Conservation (phyloP, 108 stramenopile species). For the Aurantiochytrium sp. region DNA sequence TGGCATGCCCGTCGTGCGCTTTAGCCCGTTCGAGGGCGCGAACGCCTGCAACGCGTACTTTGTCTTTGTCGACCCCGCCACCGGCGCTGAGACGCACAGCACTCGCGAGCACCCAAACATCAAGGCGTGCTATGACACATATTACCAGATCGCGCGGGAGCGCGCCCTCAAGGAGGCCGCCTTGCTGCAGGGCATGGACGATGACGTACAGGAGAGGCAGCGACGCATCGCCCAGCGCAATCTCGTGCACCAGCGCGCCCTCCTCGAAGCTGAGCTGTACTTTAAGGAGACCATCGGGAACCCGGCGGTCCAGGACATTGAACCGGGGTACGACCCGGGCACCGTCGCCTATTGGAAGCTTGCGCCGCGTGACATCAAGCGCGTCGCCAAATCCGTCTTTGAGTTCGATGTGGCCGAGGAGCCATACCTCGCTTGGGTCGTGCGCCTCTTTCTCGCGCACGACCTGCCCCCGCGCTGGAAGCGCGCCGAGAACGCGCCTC, state of each 20-base stretch:
- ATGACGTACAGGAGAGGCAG: neutral
- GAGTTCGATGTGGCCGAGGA: neutral
- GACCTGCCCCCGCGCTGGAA: neutral
- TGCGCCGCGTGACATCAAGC: neutral
- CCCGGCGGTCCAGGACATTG: neutral
- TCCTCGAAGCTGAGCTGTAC: neutral
- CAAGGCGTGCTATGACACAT: neutral
- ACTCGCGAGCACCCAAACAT: neutral
- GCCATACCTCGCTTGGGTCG: neutral
- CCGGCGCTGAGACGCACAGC: neutral
- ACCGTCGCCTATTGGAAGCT: neutral
- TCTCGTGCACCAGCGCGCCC: neutral
- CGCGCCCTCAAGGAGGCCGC: neutral
- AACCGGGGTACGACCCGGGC: neutral
- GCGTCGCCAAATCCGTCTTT: neutral
- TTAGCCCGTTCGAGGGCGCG: neutral
- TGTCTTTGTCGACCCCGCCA: neutral
- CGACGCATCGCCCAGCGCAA: neutral
- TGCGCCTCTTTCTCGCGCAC: neutral
- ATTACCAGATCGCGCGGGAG: neutral
- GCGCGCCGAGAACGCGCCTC: neutral
- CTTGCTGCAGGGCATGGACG: neutral
- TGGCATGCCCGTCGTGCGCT: neutral
- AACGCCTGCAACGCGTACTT: neutral
- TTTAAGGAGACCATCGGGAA: neutral